phyloP scores from a whole-genome alignment of 257 asterid genomes.

The Solanum peruvianum region DNA sequence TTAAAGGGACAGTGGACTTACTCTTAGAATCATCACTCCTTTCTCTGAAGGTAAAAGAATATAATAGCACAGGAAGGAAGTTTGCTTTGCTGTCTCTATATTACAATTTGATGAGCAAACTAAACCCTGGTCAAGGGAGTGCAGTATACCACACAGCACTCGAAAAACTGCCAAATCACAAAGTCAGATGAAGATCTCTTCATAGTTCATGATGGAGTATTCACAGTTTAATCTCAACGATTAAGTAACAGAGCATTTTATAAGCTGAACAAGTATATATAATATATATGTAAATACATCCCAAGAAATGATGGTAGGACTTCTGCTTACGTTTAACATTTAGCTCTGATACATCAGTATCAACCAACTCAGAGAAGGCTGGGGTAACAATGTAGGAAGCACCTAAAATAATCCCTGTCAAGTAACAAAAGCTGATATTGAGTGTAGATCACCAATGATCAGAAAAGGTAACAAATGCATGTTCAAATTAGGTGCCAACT shows the following conservation, averaged over 20 bases:
- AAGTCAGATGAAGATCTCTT: conserved; percentile 1
- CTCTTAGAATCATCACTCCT: conserved; percentile 89
- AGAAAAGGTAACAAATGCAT: not conserved
- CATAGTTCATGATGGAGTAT: not conserved
- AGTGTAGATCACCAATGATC: not conserved
- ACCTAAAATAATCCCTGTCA: conserved; percentile 66
- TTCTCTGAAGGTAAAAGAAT: conserved; percentile 83
- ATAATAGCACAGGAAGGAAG: conserved; percentile 71
- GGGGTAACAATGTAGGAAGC: conserved; percentile 56
- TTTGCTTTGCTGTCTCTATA: conserved; percentile 54
- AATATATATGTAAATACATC: not conserved
- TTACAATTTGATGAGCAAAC: conserved; percentile 78
- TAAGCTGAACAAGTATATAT: not conserved
- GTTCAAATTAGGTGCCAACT: not conserved
- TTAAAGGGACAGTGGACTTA: conserved; percentile 11
- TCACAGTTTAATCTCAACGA: not conserved
- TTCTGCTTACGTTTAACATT: conserved; percentile 43
- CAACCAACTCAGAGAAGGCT: conserved; percentile 41
- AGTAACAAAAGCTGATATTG: conserved; percentile 4
- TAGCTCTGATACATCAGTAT: conserved; percentile 34
- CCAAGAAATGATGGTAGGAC: not conserved
- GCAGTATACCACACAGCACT: conserved; percentile 52
- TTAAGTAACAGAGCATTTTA: not conserved
- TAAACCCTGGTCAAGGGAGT: conserved; percentile 87
- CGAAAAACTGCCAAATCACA: conserved; percentile 60